phyloP scores from a whole-genome alignment of 371 early-diverging fungal species.

The Smittium culicis region DNA sequence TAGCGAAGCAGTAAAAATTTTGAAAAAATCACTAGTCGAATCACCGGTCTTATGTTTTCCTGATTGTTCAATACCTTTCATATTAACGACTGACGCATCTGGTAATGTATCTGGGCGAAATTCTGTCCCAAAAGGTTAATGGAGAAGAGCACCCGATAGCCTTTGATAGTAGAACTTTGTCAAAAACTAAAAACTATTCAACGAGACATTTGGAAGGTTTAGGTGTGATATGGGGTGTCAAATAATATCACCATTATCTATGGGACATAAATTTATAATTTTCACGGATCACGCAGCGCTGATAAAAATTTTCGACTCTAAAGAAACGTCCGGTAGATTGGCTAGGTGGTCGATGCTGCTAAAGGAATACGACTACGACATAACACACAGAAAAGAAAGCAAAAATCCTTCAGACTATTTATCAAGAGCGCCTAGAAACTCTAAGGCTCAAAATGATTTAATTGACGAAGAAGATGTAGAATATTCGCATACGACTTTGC shows the following conservation, averaged over 20 bases:
- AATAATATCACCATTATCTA: constrained; percentile 3
- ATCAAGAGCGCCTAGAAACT: not conserved
- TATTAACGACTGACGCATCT: too few species aligned
- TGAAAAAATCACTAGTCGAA: too few species aligned
- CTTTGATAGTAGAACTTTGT: not conserved
- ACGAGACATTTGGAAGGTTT: constrained; percentile 8
- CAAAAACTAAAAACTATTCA: constrained; percentile 4
- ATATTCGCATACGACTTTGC: not conserved
- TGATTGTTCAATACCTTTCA: too few species aligned
- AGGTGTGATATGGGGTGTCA: constrained; percentile 10
- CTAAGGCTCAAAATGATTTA: not conserved
- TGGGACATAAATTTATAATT: constrained; percentile 1
- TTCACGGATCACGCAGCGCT: constrained; percentile 9
- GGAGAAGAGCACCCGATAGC: not conserved
- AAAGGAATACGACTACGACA: constrained; percentile 5
- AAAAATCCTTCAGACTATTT: constrained; percentile 3
- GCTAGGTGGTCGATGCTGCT: constrained; percentile 10
- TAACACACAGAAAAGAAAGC: constrained; percentile 7
- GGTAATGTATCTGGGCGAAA: too few species aligned
- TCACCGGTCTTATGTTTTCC: too few species aligned
- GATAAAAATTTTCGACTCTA: not conserved
- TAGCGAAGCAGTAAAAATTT: too few species aligned
- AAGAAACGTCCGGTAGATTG: constrained; percentile 10
- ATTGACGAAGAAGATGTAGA: not conserved
- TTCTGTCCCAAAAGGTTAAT: constrained; percentile 1